Base-by-base conservation (phyloP, 164 flowering plant genomes). In the Magnolia kwangsiensis region DNA sequence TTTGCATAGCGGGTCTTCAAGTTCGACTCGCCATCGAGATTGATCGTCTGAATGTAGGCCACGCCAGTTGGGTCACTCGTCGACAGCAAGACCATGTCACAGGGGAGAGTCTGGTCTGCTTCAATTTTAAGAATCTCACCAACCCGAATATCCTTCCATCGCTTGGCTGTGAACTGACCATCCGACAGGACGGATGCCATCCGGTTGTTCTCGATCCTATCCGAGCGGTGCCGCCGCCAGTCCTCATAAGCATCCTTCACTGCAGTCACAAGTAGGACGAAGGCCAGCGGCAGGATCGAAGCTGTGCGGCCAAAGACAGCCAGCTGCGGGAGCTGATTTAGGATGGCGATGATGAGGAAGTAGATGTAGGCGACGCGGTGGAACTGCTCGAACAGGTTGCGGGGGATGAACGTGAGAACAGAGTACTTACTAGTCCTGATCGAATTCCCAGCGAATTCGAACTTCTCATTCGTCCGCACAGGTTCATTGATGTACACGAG, bases 221-320 rank as follows among this genome's bases (percentile, higher is more conserved):
- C 99, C 0, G 97, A 86, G 18, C 90, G 82, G 69, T 92, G 97
- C 80, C 99, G 76, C 83, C 99, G 85, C 78, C 80, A 94, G 72
- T 96, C 99, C 86, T 94, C 99, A 78, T 88, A 96, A 1, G 91
- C 99, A 84, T 96, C 99, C 83, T 96, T 96, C 72, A 92, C 77
- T 0, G 99, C 98, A 0, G 98, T 87, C 73, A 96, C 96, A 8
- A 87, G 73, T 14, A 96, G 80, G 8, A 96, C 99, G 77, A 96
- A 83, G 2, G 96, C 91, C n/a, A 96, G 81, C 0, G 99, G 99
- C 85, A 96, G 61, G 63, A 94, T 80, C 1, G 98, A 94, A 78
- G 89, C 93, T 27, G 82, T 87, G 18, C 97, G 83, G 8, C 99
- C 98, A 74, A 96, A 96, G 20, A 94, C 99, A 0, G 99, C 99